Conservation (phyloP, 179 eudicot species). For the Patellifolia procumbens region DNA sequence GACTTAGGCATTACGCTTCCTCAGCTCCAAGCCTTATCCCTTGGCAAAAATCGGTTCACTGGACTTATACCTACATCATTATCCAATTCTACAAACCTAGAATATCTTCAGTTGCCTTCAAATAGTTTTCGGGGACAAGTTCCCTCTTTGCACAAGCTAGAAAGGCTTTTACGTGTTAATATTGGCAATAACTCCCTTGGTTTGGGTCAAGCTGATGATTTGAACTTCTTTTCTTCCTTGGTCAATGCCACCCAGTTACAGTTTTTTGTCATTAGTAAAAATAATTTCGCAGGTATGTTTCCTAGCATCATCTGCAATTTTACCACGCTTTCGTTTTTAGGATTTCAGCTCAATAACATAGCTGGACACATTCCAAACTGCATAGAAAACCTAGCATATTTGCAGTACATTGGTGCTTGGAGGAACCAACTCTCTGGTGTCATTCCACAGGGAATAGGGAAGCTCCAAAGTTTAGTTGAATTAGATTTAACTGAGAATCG, state of each 20-base stretch:
- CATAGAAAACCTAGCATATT: slow-evolving; percentile 11
- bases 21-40: slow-evolving; percentile 25
- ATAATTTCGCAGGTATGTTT: slow-evolving; percentile 26
- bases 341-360: slow-evolving; percentile 7
- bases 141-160: slow-evolving; percentile 19
- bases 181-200: slow-evolving; percentile 27
- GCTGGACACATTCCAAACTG: slow-evolving; percentile 29
- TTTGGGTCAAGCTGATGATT: slow-evolving; percentile 22
- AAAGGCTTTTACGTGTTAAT: slow-evolving; percentile 1
- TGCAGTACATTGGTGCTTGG: not conserved
- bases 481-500: not conserved
- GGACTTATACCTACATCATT: slow-evolving; percentile 45
- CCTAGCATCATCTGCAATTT: slow-evolving; percentile 33
- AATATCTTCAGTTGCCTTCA: not conserved
- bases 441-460: slow-evolving; percentile 17
- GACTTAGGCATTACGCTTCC: slow-evolving; percentile 37
- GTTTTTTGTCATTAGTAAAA: not conserved
- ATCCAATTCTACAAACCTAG: slow-evolving; percentile 39
- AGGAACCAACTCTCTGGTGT: slow-evolving; percentile 22
- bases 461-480: not conserved
- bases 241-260: slow-evolving; percentile 31
- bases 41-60: slow-evolving; percentile 30
- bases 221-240: slow-evolving; percentile 36
- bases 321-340: slow-evolving; percentile 18
- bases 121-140: slow-evolving; percentile 40